phyloP scores from a whole-genome alignment of 805 yeast genomes.

The Ogataea henricii region DNA sequence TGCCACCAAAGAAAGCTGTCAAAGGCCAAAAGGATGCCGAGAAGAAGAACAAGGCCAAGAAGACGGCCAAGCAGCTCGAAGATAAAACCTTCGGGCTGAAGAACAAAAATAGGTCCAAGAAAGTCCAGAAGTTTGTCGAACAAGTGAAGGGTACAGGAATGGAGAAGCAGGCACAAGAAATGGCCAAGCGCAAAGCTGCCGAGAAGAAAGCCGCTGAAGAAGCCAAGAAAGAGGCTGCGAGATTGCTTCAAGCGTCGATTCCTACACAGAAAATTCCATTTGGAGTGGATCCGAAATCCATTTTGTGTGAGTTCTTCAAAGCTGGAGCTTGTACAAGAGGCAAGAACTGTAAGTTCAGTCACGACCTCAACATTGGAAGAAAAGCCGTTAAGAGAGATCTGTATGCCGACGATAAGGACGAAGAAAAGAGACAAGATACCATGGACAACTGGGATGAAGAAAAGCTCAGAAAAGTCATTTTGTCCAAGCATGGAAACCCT shows the following conservation, averaged over 20 bases:
- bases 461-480: slow-evolving; percentile 80
- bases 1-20: slow-evolving; percentile 79
- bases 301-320: slow-evolving; percentile 87
- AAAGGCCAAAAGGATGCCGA: slow-evolving; percentile 49
- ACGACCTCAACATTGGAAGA: slow-evolving; percentile 82
- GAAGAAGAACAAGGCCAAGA: slow-evolving; percentile 63
- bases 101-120: slow-evolving; percentile 91
- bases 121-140: slow-evolving; percentile 72
- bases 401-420: slow-evolving; percentile 81
- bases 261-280: slow-evolving; percentile 86
- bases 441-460: slow-evolving; percentile 98
- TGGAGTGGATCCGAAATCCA: slow-evolving; percentile 96
- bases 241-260: slow-evolving; percentile 64
- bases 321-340: slow-evolving; percentile 83
- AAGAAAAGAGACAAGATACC: slow-evolving; percentile 58
- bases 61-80: slow-evolving; percentile 63
- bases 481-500: slow-evolving; percentile 92
- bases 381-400: slow-evolving; percentile 88
- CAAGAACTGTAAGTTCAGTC: slow-evolving; percentile 87
- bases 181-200: slow-evolving; percentile 72
- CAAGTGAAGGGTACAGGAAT: slow-evolving; percentile 69
- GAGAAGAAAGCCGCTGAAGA: slow-evolving; percentile 89
- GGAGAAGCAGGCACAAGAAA: slow-evolving; percentile 46
- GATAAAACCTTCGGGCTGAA: slow-evolving; percentile 95
- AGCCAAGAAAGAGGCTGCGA: slow-evolving; percentile 85